Evolutionary conservation across 768 basidiomycete species (phyloP).

Genomic region (Suillus spraguei): DNA sequence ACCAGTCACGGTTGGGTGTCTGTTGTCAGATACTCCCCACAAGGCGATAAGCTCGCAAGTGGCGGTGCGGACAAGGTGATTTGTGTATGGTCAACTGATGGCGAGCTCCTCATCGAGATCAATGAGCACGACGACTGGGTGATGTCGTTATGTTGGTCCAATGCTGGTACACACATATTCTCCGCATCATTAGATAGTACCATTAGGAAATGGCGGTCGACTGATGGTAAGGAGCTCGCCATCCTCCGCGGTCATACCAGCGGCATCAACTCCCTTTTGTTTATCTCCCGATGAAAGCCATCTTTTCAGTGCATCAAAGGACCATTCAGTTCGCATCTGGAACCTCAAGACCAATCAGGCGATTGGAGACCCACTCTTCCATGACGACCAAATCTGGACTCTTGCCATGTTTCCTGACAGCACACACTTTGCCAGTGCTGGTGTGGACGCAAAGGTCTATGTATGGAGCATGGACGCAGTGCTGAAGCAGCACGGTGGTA

Average conservation of each 20-base stretch:
- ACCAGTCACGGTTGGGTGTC: not conserved
- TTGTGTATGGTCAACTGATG: not conserved
- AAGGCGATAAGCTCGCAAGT: not conserved
- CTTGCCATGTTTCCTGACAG: no score
- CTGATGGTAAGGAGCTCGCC: not conserved
- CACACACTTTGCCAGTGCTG: not conserved
- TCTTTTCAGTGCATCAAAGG: not conserved
- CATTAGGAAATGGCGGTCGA: not conserved
- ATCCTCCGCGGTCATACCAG: not conserved
- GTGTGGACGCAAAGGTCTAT: not conserved
- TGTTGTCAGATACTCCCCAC: not conserved
- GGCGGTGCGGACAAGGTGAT: not conserved
- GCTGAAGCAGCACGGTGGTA: not conserved
- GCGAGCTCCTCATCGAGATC: not conserved
- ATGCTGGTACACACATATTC: not conserved
- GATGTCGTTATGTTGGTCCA: not conserved
- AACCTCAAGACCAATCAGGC: not conserved
- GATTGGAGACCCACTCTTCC: not conserved
- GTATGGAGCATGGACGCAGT: not conserved
- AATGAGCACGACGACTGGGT: not conserved
- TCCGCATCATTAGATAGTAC: not conserved
- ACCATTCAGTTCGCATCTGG: conserved; percentile 1
- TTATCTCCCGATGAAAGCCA: not conserved
- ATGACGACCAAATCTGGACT: no score
- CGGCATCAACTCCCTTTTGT: not conserved